phyloP scores from a whole-genome alignment of 352 stramenopile genomes.

The Pythium phragmiticola region DNA sequence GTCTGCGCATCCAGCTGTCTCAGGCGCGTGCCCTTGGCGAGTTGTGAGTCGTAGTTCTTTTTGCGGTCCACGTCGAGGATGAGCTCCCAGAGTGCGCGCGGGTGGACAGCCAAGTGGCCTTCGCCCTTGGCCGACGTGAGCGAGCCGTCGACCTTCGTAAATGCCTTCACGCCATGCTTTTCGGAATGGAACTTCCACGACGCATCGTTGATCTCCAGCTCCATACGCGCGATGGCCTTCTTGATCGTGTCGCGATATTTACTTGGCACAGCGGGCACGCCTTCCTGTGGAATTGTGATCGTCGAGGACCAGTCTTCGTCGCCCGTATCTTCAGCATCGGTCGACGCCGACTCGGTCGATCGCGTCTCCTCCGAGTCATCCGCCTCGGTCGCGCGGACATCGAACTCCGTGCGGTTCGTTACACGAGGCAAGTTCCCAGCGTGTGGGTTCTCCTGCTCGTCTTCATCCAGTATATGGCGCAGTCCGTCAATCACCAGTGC shows the following conservation, averaged over 20 bases:
- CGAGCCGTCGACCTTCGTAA: constrained; percentile 63
- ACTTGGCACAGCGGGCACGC: constrained; percentile 39
- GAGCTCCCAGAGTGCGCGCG: constrained; percentile 50
- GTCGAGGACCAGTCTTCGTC: constrained; percentile 36
- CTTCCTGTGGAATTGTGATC: constrained; percentile 39
- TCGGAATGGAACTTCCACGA: constrained; percentile 70
- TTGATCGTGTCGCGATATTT: constrained; percentile 60
- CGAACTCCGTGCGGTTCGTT: constrained; percentile 51
- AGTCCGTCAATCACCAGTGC: constrained; percentile 62
- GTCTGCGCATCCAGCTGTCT: constrained; percentile 57
- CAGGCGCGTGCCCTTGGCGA: constrained; percentile 44
- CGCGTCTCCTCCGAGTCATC: constrained; percentile 27
- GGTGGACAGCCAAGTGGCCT: constrained; percentile 51
- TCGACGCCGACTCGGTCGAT: constrained; percentile 22
- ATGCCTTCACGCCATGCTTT: constrained; percentile 68
- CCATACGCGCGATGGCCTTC: constrained; percentile 54
- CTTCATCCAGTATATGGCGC: constrained; percentile 52
- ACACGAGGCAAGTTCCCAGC: constrained; percentile 27
- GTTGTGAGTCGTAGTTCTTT: constrained; percentile 55
- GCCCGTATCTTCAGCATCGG: constrained; percentile 34
- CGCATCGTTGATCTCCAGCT: constrained; percentile 49
- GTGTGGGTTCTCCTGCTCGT: constrained; percentile 25
- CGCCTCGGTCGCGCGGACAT: constrained; percentile 40
- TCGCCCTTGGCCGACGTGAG: constrained; percentile 59
- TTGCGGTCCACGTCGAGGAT: constrained; percentile 49